Percentiles rank a stretch among this genome's conserved stretches.
These are phyloP conservation scores for Saccharomyces hybrid DNA, from an alignment of 1,139 yeast species.

Conservation along the genomic window DNA sequence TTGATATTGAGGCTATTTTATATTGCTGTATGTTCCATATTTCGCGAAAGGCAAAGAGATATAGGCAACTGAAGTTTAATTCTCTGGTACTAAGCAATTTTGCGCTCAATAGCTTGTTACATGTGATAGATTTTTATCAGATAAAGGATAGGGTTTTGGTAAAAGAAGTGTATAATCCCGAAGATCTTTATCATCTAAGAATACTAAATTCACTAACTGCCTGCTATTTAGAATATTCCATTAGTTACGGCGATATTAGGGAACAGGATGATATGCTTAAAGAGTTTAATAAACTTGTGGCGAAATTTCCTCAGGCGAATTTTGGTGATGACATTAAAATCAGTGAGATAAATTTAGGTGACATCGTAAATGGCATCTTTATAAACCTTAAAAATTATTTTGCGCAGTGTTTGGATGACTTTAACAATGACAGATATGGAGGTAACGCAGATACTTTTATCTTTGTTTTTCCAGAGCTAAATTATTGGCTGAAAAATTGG, in stretches of 20 bases:
- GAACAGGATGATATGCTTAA: constrained; percentile 22
- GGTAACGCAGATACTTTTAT: constrained; percentile 1
- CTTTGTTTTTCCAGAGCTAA: constrained; percentile 30
- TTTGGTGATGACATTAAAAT: constrained; percentile 45
- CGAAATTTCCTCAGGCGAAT: constrained; percentile 40
- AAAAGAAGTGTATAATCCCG: constrained; percentile 27
- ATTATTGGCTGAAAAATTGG: constrained; percentile 41
- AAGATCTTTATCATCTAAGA: constrained; percentile 43
- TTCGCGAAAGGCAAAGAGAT: constrained; percentile 40
- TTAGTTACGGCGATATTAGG: constrained; percentile 37
- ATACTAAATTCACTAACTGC: constrained; percentile 44
- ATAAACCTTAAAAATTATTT: constrained; percentile 25
- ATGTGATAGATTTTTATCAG: constrained; percentile 37
- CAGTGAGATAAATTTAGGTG: constrained; percentile 39
- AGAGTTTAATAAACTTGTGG: constrained; percentile 36
- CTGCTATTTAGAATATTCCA: constrained; percentile 42
- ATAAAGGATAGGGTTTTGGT: constrained; percentile 34
- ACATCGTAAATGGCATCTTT: constrained; percentile 29
- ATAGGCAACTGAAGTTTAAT: constrained; percentile 40
- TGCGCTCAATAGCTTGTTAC: constrained; percentile 41
- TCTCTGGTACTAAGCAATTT: constrained; percentile 43
- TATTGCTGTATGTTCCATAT: constrained; percentile 46
- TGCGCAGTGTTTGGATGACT: constrained; percentile 8
- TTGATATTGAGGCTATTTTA: constrained; percentile 48
- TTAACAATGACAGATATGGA: constrained; percentile 2